Conservation (phyloP, 2,329 filamentous ascomycete species). For the Ceratocystis huliohia region DNA sequence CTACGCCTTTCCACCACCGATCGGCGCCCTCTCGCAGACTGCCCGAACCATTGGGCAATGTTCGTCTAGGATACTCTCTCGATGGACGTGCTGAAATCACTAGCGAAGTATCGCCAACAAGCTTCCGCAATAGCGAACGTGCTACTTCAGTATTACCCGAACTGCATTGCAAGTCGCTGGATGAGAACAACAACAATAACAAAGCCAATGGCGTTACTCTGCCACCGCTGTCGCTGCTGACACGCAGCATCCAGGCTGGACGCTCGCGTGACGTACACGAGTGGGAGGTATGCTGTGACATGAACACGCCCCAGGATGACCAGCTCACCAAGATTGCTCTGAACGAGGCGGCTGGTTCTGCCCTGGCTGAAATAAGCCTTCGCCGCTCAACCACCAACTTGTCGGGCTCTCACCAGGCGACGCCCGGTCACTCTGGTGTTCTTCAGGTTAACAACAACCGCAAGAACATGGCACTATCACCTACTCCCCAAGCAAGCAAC, state of each 20-base stretch:
- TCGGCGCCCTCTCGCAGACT: constrained; percentile 2
- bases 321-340: constrained; percentile 62
- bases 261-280: constrained; percentile 76
- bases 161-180: constrained; percentile 30
- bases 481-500: constrained; percentile 22
- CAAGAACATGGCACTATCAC: constrained; percentile 15
- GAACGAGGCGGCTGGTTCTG: constrained; percentile 66
- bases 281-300: constrained; percentile 85
- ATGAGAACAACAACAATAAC: constrained; percentile 49
- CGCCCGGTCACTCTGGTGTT: not conserved
- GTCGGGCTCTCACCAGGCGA: constrained; percentile 22
- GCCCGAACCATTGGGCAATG: constrained; percentile 24
- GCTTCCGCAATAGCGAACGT: constrained; percentile 36
- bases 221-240: constrained; percentile 42
- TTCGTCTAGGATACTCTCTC: constrained; percentile 70
- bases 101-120: constrained; percentile 56
- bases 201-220: constrained; percentile 47
- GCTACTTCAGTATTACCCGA: constrained; percentile 33
- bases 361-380: constrained; percentile 67
- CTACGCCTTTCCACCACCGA: not conserved
- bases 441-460: constrained; percentile 14
- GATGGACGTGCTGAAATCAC: constrained; percentile 86
- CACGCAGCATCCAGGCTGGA: constrained; percentile 43
- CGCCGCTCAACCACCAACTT: constrained; percentile 51
- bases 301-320: constrained; percentile 57